Evolutionary conservation across 192 early-diverging fungal genomes (phyloP), one percentile per base, ranked within the genome.

Genomic region (Coemansia sp.): DNA sequence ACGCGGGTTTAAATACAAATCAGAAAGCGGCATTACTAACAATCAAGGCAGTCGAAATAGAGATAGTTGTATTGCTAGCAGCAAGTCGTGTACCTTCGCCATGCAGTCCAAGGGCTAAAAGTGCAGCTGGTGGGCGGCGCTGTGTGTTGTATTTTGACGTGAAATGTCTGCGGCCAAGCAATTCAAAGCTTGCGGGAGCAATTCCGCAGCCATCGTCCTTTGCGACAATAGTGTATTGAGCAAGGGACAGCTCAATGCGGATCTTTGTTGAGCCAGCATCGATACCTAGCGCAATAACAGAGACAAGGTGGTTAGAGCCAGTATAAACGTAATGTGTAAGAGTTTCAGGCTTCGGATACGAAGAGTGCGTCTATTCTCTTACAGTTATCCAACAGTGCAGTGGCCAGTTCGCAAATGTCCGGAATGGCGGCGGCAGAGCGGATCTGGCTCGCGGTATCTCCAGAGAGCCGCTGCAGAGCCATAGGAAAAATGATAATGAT

Each of bases 191-290:
- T 3, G 47, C 38, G 1, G 16, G 44, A 0, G 58, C 18, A 34
- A 83, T 69, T 12, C 81, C 81, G 39, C 68, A 65, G 12, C 81
- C 81, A 39, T 83, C 73, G 55, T 83, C 81, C 33, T 70, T 70
- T 13, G 62, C 81, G 3, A 40, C 43, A 7, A 79, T 60, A 7
- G 53, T 15, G 27, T 43, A 64, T 33, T 72, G 76, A 1, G 69
- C 70, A 13, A 79, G 64, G 8, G 46, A 13, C 20, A 79, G 50
- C 16, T 75, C 64, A 20, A 83, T n/a, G 3, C 64, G 39, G 29
- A 79, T 53, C 43, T 62, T 50, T 2, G 81, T 79, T 12, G 81
- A 72, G 39, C 65, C 67, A 31, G 81, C 72, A 41, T 79, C 81
- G 61, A 83, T 75, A 18, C 75, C 74, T 81, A 81, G 7, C 39